Conservation (phyloP, 176 grass and related monocot genomes). For the Tillandsia leiboldiana region DNA sequence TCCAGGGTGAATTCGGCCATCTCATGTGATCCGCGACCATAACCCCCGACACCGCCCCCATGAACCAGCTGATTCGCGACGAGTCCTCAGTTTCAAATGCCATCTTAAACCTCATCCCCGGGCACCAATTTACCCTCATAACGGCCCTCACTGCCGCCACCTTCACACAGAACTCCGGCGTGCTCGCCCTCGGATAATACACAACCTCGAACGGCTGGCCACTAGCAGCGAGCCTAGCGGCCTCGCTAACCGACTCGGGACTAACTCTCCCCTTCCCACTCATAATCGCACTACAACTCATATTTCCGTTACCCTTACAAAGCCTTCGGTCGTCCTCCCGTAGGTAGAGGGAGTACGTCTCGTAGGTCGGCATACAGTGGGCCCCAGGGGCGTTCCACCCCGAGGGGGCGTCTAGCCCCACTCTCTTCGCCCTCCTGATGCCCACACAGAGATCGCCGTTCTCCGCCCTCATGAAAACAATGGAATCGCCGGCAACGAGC, state of each 20-base stretch:
- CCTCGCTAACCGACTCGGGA: constrained; percentile 43
- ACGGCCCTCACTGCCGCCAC: constrained; percentile 37
- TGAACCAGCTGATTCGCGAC: constrained; percentile 97
- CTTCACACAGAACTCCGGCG: constrained; percentile 57
- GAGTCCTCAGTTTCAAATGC: constrained; percentile 91
- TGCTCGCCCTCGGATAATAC: constrained; percentile 67
- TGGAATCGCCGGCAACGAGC: constrained; percentile 95
- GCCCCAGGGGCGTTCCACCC: constrained; percentile 20
- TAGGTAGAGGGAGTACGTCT: constrained; percentile 26
- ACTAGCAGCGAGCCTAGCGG: constrained; percentile 42
- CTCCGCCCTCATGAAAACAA: constrained; percentile 88
- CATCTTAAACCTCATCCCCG: constrained; percentile 87
- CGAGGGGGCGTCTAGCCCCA: constrained; percentile 29
- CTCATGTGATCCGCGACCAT: constrained; percentile 37
- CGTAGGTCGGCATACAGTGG: constrained; percentile 21
- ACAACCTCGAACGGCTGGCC: constrained; percentile 68
- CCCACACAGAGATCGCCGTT: constrained; percentile 91
- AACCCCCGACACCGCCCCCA: constrained; percentile 64
- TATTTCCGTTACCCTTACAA: constrained; percentile 23
- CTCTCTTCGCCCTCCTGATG: constrained; percentile 87
- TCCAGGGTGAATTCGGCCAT: constrained; percentile 77
- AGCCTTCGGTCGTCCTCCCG: constrained; percentile 33
- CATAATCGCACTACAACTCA: background rate
- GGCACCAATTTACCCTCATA: constrained; percentile 52
- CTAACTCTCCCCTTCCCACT: constrained; percentile 35